phyloP scores from a whole-genome alignment of 768 basidiomycete genomes.

The Leccinum arenicola region DNA sequence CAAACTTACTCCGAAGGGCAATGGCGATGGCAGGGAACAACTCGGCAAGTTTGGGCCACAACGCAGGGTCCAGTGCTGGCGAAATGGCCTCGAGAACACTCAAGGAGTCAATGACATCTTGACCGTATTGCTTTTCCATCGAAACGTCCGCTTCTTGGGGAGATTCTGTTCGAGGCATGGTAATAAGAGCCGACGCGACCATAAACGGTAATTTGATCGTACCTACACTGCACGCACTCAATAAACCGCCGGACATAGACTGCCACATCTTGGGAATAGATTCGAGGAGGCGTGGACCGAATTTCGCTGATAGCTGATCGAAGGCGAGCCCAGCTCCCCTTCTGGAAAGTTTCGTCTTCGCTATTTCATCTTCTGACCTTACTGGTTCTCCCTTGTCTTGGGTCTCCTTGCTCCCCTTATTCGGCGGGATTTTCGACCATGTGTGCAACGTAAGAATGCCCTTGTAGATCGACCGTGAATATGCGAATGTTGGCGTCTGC shows the following conservation, averaged over 20 bases:
- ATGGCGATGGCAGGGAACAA: constrained; percentile 75
- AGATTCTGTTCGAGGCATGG: constrained; percentile 39
- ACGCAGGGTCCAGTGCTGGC: constrained; percentile 65
- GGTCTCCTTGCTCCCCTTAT: constrained; percentile 37
- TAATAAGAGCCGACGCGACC: neutral
- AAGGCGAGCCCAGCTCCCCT: constrained; percentile 87
- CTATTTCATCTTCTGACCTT: constrained; percentile 51
- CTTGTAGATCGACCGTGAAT: constrained; percentile 53
- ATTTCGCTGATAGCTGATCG: constrained; percentile 68
- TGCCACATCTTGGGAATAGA: constrained; percentile 95
- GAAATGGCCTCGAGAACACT: constrained; percentile 84
- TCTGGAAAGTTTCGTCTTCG: constrained; percentile 68
- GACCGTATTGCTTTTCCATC: constrained; percentile 74
- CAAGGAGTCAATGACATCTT: constrained; percentile 89
- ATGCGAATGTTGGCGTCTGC: constrained; percentile 86
- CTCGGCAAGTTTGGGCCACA: constrained; percentile 66
- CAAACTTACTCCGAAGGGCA: constrained; percentile 81
- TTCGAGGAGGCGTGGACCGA: constrained; percentile 69
- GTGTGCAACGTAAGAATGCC: constrained; percentile 78
- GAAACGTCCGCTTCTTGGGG: constrained; percentile 56
- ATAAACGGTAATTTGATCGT: constrained; percentile 19
- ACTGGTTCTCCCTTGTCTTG: constrained; percentile 40
- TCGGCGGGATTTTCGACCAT: constrained; percentile 36
- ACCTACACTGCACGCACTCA: constrained; percentile 69
- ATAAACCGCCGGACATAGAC: constrained; percentile 78